Evolutionary conservation across 768 basidiomycete species (phyloP), one percentile per base, ranked within the genome.

Genomic region (Boletus rubropictus): DNA sequence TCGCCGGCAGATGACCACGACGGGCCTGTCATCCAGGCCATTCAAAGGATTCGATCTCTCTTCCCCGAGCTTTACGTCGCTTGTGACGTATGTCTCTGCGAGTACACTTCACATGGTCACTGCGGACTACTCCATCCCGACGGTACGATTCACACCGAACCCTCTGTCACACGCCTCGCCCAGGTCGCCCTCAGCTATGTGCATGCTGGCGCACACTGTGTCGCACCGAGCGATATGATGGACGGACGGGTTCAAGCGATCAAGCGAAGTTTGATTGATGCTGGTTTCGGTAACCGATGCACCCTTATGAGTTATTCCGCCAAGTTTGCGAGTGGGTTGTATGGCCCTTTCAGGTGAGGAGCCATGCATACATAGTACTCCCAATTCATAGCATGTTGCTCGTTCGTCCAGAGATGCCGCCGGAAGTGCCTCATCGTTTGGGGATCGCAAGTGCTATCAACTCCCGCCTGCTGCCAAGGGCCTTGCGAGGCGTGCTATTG

Each of bases 141-240:
- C 55, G 84, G 85, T 11, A 83, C 83, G 3, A 89, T 97, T 66
- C 73, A 89, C 66, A 82, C 82, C 29, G 72, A 69, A 9, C 82
- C 82, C 15, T 94, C 90, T 18, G 89, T 90, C 11, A 72, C 74
- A n/a, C 85, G 96, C 51, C 86, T 99, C 51, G 91, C 90, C 0
- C 73, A 96, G 60, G 94, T 99, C 21, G 92, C 96, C 0, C 73
- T 98, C 38, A 82, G 78, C 60, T 99, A 99, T 55, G 96, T 94
- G 0, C 73, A 76, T 44, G 96, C 96, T 0, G 96, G 96, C n/a
- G 96, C 92, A 1, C 91, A 98, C 66, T 92, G 92, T 60, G 94
- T 99, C 48, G 96, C 96, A 2, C 96, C 96, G 7, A 96, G 93
- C 60, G 96, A 98, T 67, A 99, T 99, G 96, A 98, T 98, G 93